Percentiles rank a stretch among this genome's conserved stretches.
Evolutionary conservation across 2,329 filamentous ascomycete genomes (phyloP).

Genomic region (Pyricularia sp.): DNA sequence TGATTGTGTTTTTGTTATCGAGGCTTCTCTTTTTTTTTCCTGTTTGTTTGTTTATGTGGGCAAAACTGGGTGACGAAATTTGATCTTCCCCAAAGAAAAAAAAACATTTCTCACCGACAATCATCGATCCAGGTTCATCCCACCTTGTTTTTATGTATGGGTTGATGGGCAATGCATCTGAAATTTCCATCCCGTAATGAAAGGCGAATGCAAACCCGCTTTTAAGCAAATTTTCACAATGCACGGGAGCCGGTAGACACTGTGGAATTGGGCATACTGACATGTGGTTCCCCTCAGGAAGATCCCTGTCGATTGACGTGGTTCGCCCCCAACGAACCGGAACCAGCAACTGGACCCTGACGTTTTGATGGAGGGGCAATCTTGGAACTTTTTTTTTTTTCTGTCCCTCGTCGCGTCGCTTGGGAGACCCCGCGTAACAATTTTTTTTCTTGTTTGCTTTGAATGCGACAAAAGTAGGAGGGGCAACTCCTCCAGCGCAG

Average conservation of each 20-base stretch:
- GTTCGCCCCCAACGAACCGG: not conserved
- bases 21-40: no score
- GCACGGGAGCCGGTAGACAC: not conserved
- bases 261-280: not conserved
- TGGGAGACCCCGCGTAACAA: not conserved
- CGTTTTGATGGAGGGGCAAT: not conserved
- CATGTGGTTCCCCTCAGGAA: not conserved
- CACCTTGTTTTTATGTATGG: not conserved
- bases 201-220: not conserved
- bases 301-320: not conserved
- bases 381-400: not conserved
- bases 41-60: not conserved
- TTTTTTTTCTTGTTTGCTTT: not conserved
- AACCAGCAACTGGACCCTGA: not conserved
- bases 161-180: not conserved
- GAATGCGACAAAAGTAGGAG: not conserved
- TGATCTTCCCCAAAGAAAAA: no score
- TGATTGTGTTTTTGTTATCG: no score
- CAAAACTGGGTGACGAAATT: no score
- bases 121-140: not conserved
- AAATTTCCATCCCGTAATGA: not conserved
- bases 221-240: not conserved
- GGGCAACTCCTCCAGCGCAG: not conserved
- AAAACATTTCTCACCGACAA: not conserved
- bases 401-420: not conserved